Evolutionary conservation across 2,329 filamentous ascomycete genomes (phyloP), one percentile per base, ranked within the genome.

Genomic region (Fusarium heterosporum): DNA sequence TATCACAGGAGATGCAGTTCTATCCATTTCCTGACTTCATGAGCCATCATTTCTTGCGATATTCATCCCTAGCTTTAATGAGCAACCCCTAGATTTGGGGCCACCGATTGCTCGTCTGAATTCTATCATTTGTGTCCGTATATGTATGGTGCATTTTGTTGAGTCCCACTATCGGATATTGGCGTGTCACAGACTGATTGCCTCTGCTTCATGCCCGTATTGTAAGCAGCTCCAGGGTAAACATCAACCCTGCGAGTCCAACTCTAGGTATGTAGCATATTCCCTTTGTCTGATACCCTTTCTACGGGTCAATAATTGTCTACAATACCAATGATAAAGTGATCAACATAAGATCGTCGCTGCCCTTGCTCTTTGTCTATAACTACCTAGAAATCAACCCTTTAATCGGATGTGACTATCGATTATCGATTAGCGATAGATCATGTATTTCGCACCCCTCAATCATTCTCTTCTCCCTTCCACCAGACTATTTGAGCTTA

Each of bases 121-220:
- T 61, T 48, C 47, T 29, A 38, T 53, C 45, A 30, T 28, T 25
- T 53, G 22, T 36, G 32, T n/a, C 8, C 9, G 32, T n/a, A 14
- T 8, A 16, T 36, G 32, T 36, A 36, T 36, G 32, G n/a, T 53
- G 29, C 19, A 28, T 40, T 39, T 55, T 53, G 36, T 41, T 19
- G n/a, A 59, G 58, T 60, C 53, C 69, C 66, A 63, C 65, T 45
- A 29, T 51, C 45, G 40, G 55, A 64, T 55, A 67, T 58, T 67
- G 55, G 61, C 53, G 67, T 63, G 70, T 73, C 58, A 53, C 70
- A 70, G 60, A 66, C 38, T 61, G 61, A 62, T 61, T 70, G 49
- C 41, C 54, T 68, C 42, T 63, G 55, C 52, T 55, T 25, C 42
- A 59, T 41, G 32, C 32, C 32, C 16, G 32, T 17, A 39, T 41